phyloP scores from a whole-genome alignment of 345 rosid species.

The Eucalyptus sp. region DNA sequence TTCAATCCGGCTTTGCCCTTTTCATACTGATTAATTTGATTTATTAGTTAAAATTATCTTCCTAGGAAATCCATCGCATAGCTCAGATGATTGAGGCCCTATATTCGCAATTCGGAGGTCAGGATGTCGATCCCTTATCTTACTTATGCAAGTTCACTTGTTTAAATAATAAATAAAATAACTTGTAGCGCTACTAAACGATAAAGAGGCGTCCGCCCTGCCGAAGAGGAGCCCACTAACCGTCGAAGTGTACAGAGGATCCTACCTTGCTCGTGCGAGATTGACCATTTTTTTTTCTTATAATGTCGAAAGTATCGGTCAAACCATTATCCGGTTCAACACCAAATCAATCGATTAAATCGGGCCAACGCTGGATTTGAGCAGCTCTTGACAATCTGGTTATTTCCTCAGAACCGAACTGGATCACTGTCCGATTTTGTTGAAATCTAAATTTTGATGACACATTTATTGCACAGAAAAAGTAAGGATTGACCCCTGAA shows the following conservation, averaged over 20 bases:
- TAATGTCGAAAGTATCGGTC: background rate
- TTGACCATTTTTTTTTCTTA: background rate
- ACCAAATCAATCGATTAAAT: background rate
- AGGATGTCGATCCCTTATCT: background rate
- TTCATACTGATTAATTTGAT: background rate
- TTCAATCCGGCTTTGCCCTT: background rate
- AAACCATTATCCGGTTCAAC: background rate
- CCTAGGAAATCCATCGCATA: background rate
- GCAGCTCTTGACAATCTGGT: background rate
- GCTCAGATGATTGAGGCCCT: background rate
- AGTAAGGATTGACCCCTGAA: background rate
- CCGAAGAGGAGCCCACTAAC: background rate
- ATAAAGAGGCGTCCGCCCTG: background rate
- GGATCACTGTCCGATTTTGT: background rate
- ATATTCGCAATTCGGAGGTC: background rate
- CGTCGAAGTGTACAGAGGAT: background rate
- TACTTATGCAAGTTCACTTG: background rate
- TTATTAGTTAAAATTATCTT: background rate
- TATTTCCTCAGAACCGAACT: background rate
- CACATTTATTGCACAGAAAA: background rate
- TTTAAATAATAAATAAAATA: background rate
- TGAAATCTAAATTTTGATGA: background rate
- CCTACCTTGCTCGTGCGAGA: background rate
- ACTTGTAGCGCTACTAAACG: background rate
- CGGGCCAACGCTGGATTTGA: background rate